These are phyloP conservation scores for Prinsepia uniflora DNA, from an alignment of 306 rosid genomes.

Conservation along the genomic window DNA sequence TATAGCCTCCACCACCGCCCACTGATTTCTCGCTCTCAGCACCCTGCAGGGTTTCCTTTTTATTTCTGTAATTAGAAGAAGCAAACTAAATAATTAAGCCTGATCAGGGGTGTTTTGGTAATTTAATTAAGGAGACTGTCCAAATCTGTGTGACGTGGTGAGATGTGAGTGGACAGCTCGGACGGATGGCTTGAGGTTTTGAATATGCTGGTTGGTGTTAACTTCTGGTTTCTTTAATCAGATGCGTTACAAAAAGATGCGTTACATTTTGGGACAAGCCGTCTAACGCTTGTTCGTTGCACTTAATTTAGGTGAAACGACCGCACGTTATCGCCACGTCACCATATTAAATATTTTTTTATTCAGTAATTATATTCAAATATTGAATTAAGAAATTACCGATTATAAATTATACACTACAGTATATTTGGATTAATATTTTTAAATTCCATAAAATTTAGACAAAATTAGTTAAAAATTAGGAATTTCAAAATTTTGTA, in stretches of 20 bases:
- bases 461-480: too few species aligned
- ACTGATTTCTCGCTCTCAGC: background rate
- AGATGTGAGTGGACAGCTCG: constrained; percentile 20
- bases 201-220: background rate
- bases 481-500: too few species aligned
- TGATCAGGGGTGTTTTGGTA: constrained; percentile 14
- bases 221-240: background rate
- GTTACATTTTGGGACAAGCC: constrained; percentile 27
- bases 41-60: background rate
- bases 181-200: too few species aligned
- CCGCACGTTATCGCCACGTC: constrained; percentile 17
- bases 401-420: too few species aligned
- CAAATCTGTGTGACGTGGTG: constrained; percentile 28
- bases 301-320: background rate
- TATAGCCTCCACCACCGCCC: constrained; percentile 23
- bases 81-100: background rate
- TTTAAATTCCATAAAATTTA: too few species aligned
- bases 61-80: background rate
- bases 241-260: constrained; percentile 1
- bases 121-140: background rate
- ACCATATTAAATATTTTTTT: background rate
- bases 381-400: too few species aligned
- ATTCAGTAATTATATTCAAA: too few species aligned
- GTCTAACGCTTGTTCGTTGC: background rate
- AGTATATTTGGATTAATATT: too few species aligned